Evolutionary conservation across 2,329 filamentous ascomycete species (phyloP), one percentile per base, ranked within the genome.

Genomic region (Epichloe elymi): DNA sequence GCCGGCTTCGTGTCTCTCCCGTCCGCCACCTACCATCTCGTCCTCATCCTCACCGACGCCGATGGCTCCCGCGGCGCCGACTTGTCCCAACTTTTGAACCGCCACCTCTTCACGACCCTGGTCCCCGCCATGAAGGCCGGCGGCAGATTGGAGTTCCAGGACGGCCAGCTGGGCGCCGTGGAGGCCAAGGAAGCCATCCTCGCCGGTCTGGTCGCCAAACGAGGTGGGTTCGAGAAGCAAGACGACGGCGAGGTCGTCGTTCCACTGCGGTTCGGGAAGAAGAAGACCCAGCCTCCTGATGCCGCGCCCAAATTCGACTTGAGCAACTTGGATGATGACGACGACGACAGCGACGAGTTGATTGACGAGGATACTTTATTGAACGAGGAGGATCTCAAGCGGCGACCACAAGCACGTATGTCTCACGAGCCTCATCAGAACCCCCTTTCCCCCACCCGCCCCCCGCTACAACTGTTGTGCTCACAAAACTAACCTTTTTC

Each of bases 321-420:
- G 83, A 68, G 70, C 51, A 53, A 71, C 62, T 62, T 78, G 49
- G 77, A 78, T 54, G 75, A 74, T 42, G 72, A 78, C 51, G 78
- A 77, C 44, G 85, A 89, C 59, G 88, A 94, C 56, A 30, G 26
- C 8, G 90, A 94, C 51, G 45, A 47, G 8, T 70, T 95, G 50
- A 93, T 98, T 58, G 89, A 97, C 63, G 93, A 97, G 66, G 85
- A 96, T 61, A 83, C 82, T 10, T 74, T 98, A 35, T 73, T 98
- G 59, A 88, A 84, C 3, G 89, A 90, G 61, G 87, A 88, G 55
- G 91, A 98, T 63, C 74, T 93, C 59, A 81, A 80, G 58, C 76
- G 82, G 59, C 85, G 86, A 20, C 78, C 95, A 51, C 80, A 85
- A 57, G 83, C 88, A 59, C 89, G 90, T 95, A 74, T 68, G 86